phyloP scores from a whole-genome alignment of 345 rosid species.

The Gossypium arboreum region DNA sequence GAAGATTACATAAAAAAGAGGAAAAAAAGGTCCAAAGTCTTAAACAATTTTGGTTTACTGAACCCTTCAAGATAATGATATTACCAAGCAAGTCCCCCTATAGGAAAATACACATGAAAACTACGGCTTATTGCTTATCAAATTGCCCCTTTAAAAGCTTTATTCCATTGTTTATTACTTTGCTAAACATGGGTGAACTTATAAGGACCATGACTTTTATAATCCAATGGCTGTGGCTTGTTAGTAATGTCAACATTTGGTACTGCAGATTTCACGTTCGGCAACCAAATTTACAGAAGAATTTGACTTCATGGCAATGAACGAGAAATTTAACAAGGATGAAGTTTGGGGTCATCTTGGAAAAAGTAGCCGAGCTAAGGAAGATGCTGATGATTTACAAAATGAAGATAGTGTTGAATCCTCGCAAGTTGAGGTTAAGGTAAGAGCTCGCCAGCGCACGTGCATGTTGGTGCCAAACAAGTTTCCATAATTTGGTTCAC shows the following conservation, averaged over 20 bases:
- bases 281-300: constrained; percentile 46
- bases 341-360: constrained; percentile 63
- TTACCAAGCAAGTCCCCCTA: neutral
- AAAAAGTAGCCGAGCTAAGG: constrained; percentile 28
- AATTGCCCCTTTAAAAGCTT: neutral
- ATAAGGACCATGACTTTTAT: neutral
- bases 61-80: neutral
- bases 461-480: neutral
- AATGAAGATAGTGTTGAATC: constrained; percentile 33
- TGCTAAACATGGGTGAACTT: neutral
- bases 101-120: neutral
- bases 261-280: constrained; percentile 36
- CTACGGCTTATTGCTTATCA: neutral
- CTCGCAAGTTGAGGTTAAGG: constrained; percentile 29
- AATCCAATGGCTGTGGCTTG: neutral
- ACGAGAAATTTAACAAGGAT: constrained; percentile 58
- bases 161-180: neutral
- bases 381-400: constrained; percentile 29
- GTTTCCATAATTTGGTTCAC: neutral
- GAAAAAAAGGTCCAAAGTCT: neutral
- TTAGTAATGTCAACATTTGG: neutral
- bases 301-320: constrained; percentile 53
- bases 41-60: neutral
- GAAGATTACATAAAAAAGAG: neutral
- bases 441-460: neutral